A percentile compares a stretch with the other conserved stretches of the same genome.
Evolutionary conservation across 2,329 filamentous ascomycete genomes (phyloP).

Genomic region (Arachnopeziza araneosa): DNA sequence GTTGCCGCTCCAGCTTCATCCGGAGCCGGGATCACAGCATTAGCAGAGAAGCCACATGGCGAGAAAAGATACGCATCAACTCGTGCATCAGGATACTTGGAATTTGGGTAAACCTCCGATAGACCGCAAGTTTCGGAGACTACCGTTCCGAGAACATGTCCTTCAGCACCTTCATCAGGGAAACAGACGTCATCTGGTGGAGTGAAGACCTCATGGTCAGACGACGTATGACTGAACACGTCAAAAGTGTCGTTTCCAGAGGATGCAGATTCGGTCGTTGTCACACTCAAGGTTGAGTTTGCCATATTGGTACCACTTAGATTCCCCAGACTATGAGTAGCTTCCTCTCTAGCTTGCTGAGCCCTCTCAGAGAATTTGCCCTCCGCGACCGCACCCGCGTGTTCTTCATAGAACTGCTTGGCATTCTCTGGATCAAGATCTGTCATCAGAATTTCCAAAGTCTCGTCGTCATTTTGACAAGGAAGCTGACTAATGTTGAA

Average conservation of each 20-base stretch:
- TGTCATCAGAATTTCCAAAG: constrained; percentile 68
- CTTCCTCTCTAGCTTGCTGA: constrained; percentile 55
- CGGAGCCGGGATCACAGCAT: constrained; percentile 84
- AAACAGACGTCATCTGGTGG: constrained; percentile 53
- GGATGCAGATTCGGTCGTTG: constrained; percentile 30
- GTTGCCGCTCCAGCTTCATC: constrained; percentile 43
- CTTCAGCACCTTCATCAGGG: constrained; percentile 80
- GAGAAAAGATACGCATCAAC: constrained; percentile 96
- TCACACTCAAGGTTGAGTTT: constrained; percentile 34
- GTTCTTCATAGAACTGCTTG: constrained; percentile 68
- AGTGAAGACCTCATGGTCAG: constrained; percentile 52
- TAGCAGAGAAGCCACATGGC: constrained; percentile 95
- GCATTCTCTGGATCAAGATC: constrained; percentile 63
- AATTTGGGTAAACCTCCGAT: constrained; percentile 79
- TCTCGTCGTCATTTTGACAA: constrained; percentile 59
- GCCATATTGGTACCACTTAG: constrained; percentile 45
- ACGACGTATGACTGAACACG: constrained; percentile 72
- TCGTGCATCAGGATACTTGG: constrained; percentile 83
- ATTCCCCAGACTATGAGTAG: constrained; percentile 53
- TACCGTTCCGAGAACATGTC: constrained; percentile 85
- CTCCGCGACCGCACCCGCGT: constrained; percentile 87
- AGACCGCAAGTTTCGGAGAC: constrained; percentile 88
- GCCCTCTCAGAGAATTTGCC: constrained; percentile 67
- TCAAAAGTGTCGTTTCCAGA: constrained; percentile 55
- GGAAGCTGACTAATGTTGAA: constrained; percentile 16